Evolutionary conservation across 352 stramenopile species (phyloP), one percentile per base, ranked within the genome.

Genomic region (Pythium coloratum): DNA sequence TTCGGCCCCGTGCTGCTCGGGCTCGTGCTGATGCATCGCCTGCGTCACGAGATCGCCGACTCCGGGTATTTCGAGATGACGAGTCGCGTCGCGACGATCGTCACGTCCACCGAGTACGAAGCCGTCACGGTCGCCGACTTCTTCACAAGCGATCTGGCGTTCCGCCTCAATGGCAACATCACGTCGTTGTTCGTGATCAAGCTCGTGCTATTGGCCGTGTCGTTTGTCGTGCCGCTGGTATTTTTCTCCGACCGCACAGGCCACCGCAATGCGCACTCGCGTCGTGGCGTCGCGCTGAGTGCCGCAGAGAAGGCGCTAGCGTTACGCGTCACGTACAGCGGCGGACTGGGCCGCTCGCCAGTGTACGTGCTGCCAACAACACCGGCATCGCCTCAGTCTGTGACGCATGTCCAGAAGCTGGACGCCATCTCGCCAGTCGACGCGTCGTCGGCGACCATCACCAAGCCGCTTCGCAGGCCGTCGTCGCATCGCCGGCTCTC

Each of bases 1-100:
- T 80, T 81, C 33, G 67, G 67, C 0, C 76, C 76, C 18, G 80
- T 71, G 13, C 42, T 83, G 10, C n/a, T 77, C 0, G 13, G 57
- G 10, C 49, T 83, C 2, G 70, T 53, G 0, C 14, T 80, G 3
- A 12, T 77, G 28, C 76, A 82, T 33, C 65, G 56, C 28, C 59
- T 74, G 28, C 70, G 76, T 26, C 16, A 47, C 0, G 34, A 64
- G 28, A 55, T 80, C 32, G 76, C 70, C 0, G 26, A 58, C 6
- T 76, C 64, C 9, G 67, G 56, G 0, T 46, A 30, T 30, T 57
- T 77, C 2, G 66, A 54, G 6, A 59, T 81, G 12, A 73, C 77
- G n/a, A 64, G 73, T 1, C 73, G 72, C 12, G 65, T 81, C 3
- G 26, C 53, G 0, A 70, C 73, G 5, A 5, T 72, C 0, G 34